A percentile compares a stretch with the other conserved stretches of the same genome.
These are phyloP conservation scores for Pezicula rhizophila DNA, from an alignment of 2,329 filamentous ascomycete species.

Conservation along the genomic window DNA sequence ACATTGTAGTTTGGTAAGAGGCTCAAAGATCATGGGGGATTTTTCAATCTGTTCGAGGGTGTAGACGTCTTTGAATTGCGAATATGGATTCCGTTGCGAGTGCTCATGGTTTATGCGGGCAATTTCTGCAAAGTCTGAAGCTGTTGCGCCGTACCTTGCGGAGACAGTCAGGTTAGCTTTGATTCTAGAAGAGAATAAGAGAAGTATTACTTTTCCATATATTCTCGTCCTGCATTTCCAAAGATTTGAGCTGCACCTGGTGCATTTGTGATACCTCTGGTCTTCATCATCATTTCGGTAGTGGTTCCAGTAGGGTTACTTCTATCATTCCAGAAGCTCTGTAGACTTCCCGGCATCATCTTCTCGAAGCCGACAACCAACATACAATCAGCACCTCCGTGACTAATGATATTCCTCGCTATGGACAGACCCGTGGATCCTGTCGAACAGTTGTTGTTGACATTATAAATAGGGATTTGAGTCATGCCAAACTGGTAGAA, in stretches of 20 bases:
- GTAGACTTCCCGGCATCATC: constrained; percentile 89
- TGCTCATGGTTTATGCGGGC: constrained; percentile 89
- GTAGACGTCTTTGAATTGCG: constrained; percentile 94
- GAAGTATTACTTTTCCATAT: constrained; percentile 75
- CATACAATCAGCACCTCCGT: constrained; percentile 80
- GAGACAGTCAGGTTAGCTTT: constrained; percentile 1
- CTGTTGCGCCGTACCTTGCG: constrained; percentile 68
- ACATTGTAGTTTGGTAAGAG: constrained; percentile 96
- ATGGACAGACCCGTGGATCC: constrained; percentile 88
- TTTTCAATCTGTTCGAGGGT: constrained; percentile 75
- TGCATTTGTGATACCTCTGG: constrained; percentile 72
- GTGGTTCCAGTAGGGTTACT: constrained; percentile 72
- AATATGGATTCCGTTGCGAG: constrained; percentile 89
- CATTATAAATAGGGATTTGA: constrained; percentile 91
- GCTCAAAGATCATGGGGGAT: constrained; percentile 72
- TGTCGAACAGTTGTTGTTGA: constrained; percentile 98
- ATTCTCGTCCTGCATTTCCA: constrained; percentile 87
- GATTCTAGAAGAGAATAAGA: constrained; percentile 4
- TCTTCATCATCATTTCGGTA: constrained; percentile 73
- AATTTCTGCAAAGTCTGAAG: constrained; percentile 90
- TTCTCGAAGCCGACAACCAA: constrained; percentile 96
- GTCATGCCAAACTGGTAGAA: constrained; percentile 99
- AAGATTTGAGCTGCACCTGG: constrained; percentile 90
- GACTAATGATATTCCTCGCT: constrained; percentile 70
- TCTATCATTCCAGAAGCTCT: constrained; percentile 79